phyloP scores from a whole-genome alignment of 208 protist species.

The Acanthamoeba castellanii region DNA sequence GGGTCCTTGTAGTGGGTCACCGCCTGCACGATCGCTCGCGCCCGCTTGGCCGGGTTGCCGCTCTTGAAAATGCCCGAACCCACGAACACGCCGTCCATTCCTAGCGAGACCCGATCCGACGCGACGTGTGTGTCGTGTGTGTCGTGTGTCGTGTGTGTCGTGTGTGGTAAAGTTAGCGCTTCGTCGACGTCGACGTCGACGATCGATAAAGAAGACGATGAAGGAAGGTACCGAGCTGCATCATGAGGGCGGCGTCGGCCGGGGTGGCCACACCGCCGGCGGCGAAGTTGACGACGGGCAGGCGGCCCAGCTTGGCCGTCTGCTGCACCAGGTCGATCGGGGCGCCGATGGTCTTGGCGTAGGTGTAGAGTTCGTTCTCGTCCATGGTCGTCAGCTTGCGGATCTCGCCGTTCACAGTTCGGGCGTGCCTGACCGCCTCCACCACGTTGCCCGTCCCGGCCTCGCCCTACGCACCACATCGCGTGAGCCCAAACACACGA shows the following conservation, averaged over 20 bases:
- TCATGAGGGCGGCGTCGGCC: conserved; percentile 94
- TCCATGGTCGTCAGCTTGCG: conserved; percentile 88
- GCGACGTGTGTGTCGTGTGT: too few species aligned
- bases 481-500: not conserved
- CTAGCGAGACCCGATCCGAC: too few species aligned
- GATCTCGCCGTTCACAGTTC: conserved; percentile 89
- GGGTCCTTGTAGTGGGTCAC: conserved; percentile 93
- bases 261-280: conserved; percentile 93
- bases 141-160: too few species aligned
- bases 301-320: conserved; percentile 87
- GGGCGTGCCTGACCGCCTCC: conserved; percentile 89
- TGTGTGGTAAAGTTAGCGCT: too few species aligned
- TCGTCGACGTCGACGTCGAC: too few species aligned
- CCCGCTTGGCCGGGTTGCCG: conserved; percentile 90
- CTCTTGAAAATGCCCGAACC: conserved; percentile 90
- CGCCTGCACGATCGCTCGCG: conserved; percentile 91
- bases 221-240: conserved; percentile 93
- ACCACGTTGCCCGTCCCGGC: conserved; percentile 94
- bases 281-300: conserved; percentile 94
- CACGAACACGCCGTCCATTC: not conserved
- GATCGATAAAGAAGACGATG: not conserved
- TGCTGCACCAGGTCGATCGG: conserved; percentile 87
- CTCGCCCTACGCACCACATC: conserved; percentile 83
- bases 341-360: conserved; percentile 88
- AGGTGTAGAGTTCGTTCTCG: conserved; percentile 90